phyloP scores from a whole-genome alignment of 2,329 filamentous ascomycete species.

The Colletotrichum sidae region DNA sequence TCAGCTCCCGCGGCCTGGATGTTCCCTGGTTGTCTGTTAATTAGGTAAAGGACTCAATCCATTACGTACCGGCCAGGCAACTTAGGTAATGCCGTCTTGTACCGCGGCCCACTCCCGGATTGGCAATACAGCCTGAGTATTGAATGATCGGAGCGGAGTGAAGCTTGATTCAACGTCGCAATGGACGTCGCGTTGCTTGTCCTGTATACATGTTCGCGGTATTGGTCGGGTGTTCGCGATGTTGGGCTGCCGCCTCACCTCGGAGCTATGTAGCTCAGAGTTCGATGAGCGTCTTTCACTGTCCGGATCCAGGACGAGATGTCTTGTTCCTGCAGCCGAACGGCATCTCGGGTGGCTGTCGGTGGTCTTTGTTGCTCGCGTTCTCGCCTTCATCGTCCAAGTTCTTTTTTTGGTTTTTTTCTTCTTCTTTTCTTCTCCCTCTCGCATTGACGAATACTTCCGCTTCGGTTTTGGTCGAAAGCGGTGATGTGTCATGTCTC shows the following conservation, averaged over 20 bases:
- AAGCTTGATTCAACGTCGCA: not conserved
- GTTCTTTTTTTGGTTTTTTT: not conserved
- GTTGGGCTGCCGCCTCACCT: not conserved
- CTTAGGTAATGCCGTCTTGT: constrained; percentile 12
- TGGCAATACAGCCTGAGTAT: not conserved
- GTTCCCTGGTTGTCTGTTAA: constrained; percentile 17
- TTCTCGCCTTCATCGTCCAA: not conserved
- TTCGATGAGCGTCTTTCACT: no score
- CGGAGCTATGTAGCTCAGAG: not conserved
- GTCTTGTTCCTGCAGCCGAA: no score
- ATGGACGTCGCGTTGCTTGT: not conserved
- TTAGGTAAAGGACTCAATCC: constrained; percentile 8
- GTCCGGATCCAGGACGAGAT: no score
- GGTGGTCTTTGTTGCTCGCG: not conserved
- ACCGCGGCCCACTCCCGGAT: constrained; percentile 11
- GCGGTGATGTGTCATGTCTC: no score
- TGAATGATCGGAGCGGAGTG: not conserved
- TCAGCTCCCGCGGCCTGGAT: constrained; percentile 6
- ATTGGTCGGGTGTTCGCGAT: constrained; percentile 1
- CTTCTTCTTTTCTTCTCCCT: not conserved
- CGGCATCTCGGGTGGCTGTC: no score
- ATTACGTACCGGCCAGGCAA: constrained; percentile 19
- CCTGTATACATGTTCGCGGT: not conserved
- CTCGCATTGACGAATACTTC: no score
- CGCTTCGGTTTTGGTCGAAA: no score